A percentile compares a stretch with the other conserved stretches of the same genome.
Conservation (phyloP, 495 filamentous ascomycete species). For the Xylaria castorea region DNA sequence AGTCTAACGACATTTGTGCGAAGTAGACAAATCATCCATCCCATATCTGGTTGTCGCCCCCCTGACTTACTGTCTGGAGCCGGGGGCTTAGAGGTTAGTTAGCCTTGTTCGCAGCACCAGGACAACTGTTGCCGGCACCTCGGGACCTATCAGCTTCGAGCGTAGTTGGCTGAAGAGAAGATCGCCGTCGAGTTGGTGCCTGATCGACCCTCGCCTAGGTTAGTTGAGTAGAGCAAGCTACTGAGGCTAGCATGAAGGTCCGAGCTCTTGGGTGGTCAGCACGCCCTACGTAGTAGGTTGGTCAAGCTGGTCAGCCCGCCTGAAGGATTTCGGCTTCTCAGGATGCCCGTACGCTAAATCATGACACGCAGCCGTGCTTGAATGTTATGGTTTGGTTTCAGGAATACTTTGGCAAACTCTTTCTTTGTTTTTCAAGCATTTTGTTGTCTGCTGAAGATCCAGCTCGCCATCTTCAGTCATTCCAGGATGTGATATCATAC, state of each 20-base stretch:
- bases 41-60: background rate
- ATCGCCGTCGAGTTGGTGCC: conserved; percentile 6
- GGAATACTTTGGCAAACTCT: background rate
- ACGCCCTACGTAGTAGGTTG: background rate
- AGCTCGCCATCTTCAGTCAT: background rate
- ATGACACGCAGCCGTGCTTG: background rate
- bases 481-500: conserved; percentile 18
- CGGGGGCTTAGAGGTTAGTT: background rate
- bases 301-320: background rate
- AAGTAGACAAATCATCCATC: background rate
- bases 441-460: background rate
- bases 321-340: background rate
- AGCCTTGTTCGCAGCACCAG: conserved; percentile 1
- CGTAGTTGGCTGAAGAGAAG: background rate
- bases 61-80: background rate
- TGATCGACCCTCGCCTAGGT: background rate
- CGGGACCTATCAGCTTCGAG: background rate
- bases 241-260: background rate
- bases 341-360: conserved; percentile 5
- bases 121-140: background rate
- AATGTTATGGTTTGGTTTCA: background rate
- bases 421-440: background rate
- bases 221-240: background rate
- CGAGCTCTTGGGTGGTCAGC: background rate
- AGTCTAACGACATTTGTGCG: background rate